Conservation (phyloP, 2,329 filamentous ascomycete genomes). For the Botrytis porri region DNA sequence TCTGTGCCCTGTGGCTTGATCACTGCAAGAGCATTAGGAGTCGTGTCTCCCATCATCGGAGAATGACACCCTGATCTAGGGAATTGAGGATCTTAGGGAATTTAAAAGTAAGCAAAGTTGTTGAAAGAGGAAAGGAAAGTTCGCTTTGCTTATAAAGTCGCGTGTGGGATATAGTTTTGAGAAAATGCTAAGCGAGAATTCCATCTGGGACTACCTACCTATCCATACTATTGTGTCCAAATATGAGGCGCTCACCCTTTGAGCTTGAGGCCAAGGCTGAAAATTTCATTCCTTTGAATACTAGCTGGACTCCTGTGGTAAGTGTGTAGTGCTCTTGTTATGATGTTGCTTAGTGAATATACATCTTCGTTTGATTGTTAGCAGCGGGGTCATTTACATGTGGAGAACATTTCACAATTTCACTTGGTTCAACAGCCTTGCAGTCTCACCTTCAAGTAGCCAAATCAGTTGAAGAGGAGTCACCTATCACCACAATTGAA, state of each 20-base stretch:
- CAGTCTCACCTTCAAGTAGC: not conserved
- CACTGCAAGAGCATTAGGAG: not conserved
- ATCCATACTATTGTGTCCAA: fast-evolving
- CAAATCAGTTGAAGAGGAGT: not conserved
- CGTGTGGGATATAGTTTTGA: not conserved
- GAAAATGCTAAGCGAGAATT: not conserved
- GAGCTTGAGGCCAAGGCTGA: not conserved
- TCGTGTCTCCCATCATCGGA: not conserved
- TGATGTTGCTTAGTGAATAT: not conserved
- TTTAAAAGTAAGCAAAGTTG: not conserved
- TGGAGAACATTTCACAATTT: not conserved
- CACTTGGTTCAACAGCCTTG: not conserved
- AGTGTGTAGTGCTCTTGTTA: fast-evolving
- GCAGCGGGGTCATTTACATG: not conserved
- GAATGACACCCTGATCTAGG: not conserved
- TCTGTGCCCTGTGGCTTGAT: not conserved
- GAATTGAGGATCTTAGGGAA: not conserved
- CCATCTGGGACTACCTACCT: not conserved
- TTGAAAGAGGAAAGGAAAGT: not conserved
- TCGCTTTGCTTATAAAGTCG: not conserved
- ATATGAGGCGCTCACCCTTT: not conserved
- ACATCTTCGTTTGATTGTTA: not conserved
- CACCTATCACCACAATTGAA: not conserved
- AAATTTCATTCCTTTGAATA: not conserved
- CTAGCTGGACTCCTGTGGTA: fast-evolving